Evolutionary conservation across 305 asterid genomes (phyloP).

Genomic region (Ilex paraguariensis): DNA sequence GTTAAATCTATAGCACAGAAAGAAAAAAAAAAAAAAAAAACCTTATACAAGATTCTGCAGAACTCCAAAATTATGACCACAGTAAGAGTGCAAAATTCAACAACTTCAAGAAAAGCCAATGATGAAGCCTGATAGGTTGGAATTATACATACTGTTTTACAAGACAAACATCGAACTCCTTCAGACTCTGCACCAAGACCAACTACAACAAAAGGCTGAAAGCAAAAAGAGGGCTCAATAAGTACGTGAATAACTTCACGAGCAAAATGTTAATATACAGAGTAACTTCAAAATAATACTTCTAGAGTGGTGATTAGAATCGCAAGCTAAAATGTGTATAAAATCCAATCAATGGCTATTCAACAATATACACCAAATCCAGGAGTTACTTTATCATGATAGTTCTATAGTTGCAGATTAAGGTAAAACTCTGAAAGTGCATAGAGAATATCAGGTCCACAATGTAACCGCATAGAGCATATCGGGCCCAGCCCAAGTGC

Average conservation of each 20-base stretch:
- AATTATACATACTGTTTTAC: conserved; percentile 55
- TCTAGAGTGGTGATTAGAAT: background rate
- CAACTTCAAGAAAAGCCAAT: conserved; percentile 13
- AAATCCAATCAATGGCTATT: background rate
- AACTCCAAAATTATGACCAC: background rate
- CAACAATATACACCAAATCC: background rate
- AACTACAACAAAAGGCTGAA: conserved; percentile 70
- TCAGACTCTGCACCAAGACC: conserved; percentile 85
- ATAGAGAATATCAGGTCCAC: too few species aligned
- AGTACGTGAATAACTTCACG: background rate
- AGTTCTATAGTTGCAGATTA: too few species aligned
- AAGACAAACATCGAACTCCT: conserved; percentile 68
- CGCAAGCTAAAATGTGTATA: too few species aligned
- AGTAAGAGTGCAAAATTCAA: conserved; percentile 7
- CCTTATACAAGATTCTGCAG: background rate
- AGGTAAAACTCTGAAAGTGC: too few species aligned
- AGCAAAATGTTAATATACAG: conserved; percentile 9
- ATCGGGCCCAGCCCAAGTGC: too few species aligned
- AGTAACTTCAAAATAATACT: background rate
- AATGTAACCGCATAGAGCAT: too few species aligned
- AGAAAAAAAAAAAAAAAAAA: background rate
- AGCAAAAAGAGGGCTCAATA: conserved; percentile 9
- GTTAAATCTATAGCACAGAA: background rate
- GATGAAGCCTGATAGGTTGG: background rate
- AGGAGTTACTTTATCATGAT: background rate